Base-by-base conservation (phyloP, 371 early-diverging fungal genomes). In the Funneliformis caledonium region DNA sequence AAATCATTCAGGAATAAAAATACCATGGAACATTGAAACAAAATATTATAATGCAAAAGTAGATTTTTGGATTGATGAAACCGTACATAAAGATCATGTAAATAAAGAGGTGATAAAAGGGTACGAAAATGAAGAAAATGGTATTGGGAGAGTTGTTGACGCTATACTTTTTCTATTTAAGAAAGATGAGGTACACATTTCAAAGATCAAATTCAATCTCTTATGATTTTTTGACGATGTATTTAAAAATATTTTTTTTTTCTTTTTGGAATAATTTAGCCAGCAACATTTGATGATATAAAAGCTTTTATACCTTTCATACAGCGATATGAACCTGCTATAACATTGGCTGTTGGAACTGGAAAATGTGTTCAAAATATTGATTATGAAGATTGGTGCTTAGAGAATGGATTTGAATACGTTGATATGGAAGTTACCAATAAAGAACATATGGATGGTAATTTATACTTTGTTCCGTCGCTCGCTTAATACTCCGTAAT, bases 41-140 rank as follows among this genome's bases (percentile, higher is more conserved):
- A 93, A 93, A 77, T 94, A 94, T 83, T 94, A 93, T 81, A 88
- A 88, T n/a, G 93, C 92, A 26, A 80, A 88, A 14, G 88, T 94
- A 7, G 89, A 88, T 68, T 88, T 93, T 82, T 94, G 93, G 93
- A 73, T 93, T 42, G 94, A 93, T 81, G 88, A 89, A 72, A 85
- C 89, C 0, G 82, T 85, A 11, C 76, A 78, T 7, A 84, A 85
- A 1, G 72, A 82, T 0, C 80, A 80, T 19, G 80, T 69, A 1
- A 85, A 86, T 73, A 52, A 80, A 60, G 87, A 87, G 48, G 84
- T 84, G 3, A 83, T 87, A 64, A 82, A 87, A 37, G 87, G 85
- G 1, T 87, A 87, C 72, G 82, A 83, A 33, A 86, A 87, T 9
- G 85, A 88, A 47, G 85, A 89, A 33, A 85, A 86, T 37, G 89